A percentile compares a stretch with the other conserved stretches of the same genome.
Conservation (phyloP, 176 grass and related monocot species). For the barley (Hordeum vulgare) region DNA sequence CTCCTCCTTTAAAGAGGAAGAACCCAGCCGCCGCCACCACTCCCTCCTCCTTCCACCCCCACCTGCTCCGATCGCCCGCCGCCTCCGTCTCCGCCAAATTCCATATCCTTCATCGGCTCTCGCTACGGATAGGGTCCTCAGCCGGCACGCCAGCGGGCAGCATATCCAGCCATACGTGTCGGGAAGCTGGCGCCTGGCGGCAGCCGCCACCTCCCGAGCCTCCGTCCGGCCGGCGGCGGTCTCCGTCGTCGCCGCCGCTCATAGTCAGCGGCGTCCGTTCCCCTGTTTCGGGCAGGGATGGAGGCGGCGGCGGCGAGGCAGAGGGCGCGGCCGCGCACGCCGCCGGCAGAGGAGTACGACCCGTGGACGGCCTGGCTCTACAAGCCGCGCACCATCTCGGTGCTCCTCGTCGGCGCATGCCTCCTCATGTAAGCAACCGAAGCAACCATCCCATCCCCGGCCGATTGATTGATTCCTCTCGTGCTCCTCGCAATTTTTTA, state of each 20-base stretch:
- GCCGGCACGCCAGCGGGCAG: neutral
- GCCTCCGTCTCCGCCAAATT: neutral
- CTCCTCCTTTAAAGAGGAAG: neutral
- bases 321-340: neutral
- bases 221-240: neutral
- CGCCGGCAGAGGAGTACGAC: constrained; percentile 54
- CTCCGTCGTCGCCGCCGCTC: neutral
- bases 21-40: neutral
- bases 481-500: neutral
- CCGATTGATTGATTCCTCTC: neutral
- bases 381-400: constrained; percentile 87
- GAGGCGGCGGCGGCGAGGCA: constrained; percentile 11
- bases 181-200: neutral
- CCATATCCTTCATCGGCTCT: too few relatives aligned
- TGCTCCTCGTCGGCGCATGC: constrained; percentile 81
- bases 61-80: neutral
- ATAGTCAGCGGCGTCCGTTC: neutral
- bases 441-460: neutral
- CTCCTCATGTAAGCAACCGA: constrained; percentile 67
- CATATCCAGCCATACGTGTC: neutral
- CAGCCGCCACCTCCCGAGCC: neutral
- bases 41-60: neutral
- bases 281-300: constrained; percentile 3
- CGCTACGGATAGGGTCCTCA: neutral
- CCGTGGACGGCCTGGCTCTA: constrained; percentile 99